phyloP scores from a whole-genome alignment of 2,329 filamentous ascomycete genomes.

The Cladosporium sp. region DNA sequence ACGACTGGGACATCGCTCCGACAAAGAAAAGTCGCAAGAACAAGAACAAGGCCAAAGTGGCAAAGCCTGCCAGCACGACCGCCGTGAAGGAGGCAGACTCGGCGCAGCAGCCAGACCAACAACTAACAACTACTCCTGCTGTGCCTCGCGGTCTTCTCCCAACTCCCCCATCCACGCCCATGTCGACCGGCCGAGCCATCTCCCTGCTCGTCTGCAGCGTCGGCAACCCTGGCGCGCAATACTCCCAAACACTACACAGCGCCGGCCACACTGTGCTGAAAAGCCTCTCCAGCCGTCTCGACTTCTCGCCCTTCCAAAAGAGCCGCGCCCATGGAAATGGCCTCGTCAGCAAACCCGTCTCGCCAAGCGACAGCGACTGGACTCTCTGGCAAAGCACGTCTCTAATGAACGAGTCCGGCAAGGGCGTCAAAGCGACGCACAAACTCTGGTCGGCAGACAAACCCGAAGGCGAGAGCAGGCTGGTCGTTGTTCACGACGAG shows the following conservation, averaged over 20 bases:
- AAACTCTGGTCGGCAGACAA: conserved; percentile 41
- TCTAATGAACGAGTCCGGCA: conserved; percentile 81
- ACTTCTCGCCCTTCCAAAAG: conserved; percentile 31
- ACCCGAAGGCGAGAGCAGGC: conserved; percentile 40
- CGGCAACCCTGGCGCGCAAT: conserved; percentile 71
- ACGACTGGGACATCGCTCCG: too few species aligned
- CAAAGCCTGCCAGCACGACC: neutral
- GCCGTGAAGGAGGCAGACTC: neutral
- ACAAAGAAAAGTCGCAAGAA: neutral
- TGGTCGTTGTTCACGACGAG: conserved; percentile 88
- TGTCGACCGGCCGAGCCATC: conserved; percentile 28
- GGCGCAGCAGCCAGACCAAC: neutral
- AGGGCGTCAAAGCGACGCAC: conserved; percentile 64
- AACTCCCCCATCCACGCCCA: conserved; percentile 13
- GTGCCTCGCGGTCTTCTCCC: conserved; percentile 15
- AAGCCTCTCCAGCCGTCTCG: conserved; percentile 51
- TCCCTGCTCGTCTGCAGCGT: conserved; percentile 77
- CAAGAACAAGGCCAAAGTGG: neutral
- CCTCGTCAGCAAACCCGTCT: conserved; percentile 45
- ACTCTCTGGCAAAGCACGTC: conserved; percentile 71
- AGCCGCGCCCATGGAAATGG: conserved; percentile 44
- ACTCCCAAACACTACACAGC: conserved; percentile 76
- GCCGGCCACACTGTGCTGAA: conserved; percentile 77
- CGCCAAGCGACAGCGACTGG: conserved; percentile 35
- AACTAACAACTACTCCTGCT: neutral